Conservation (phyloP, 2,329 filamentous ascomycete genomes). For the Leptographium lundbergii region DNA sequence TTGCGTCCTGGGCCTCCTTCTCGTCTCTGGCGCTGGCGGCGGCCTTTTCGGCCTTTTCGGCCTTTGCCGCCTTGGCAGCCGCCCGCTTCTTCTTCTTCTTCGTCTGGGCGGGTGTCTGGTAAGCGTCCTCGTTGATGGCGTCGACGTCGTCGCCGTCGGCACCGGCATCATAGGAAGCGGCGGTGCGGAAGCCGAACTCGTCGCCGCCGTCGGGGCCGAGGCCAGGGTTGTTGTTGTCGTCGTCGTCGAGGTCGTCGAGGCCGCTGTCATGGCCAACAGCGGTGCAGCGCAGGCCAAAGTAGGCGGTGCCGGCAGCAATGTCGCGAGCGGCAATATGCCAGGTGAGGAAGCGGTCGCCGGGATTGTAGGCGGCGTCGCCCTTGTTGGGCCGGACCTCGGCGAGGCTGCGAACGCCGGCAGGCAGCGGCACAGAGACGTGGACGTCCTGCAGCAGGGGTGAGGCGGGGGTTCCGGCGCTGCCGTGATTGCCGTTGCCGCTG, state of each 20-base stretch:
- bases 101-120: conserved; percentile 31
- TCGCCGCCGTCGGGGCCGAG: conserved; percentile 31
- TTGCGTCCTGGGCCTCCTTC: not conserved
- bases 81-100: conserved; percentile 22
- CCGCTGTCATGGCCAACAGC: conserved; percentile 51
- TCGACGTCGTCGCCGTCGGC: conserved; percentile 30
- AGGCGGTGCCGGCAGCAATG: conserved; percentile 50
- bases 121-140: conserved; percentile 15
- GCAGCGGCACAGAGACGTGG: conserved; percentile 65
- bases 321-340: conserved; percentile 78
- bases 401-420: conserved; percentile 66
- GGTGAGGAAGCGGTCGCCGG: conserved; percentile 59
- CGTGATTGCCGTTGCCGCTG: conserved; percentile 8
- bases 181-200: conserved; percentile 40
- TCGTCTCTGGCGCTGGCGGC: conserved; percentile 3
- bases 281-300: conserved; percentile 66
- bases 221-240: conserved; percentile 25
- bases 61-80: not conserved
- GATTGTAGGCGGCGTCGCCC: conserved; percentile 73
- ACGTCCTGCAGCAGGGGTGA: conserved; percentile 63
- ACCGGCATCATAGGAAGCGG: conserved; percentile 27
- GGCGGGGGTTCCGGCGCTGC: conserved; percentile 39
- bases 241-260: conserved; percentile 31
- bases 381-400: conserved; percentile 68
- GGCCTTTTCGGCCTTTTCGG: conserved; percentile 15